These are phyloP conservation scores for Nitzschia palea DNA, from an alignment of 108 stramenopile genomes.

Conservation along the genomic window DNA sequence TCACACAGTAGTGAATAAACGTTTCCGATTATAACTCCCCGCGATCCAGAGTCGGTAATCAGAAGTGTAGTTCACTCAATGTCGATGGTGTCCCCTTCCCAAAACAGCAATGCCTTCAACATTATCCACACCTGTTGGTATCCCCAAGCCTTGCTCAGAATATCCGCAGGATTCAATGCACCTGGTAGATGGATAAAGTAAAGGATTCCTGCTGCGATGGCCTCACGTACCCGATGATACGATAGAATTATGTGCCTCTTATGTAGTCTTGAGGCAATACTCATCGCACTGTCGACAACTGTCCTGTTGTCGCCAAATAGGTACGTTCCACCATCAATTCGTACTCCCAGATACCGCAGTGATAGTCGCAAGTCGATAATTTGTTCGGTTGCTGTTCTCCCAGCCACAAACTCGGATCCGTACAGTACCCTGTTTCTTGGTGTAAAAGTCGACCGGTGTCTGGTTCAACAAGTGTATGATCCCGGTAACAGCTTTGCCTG, in stretches of 20 bases:
- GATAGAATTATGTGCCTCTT: conserved; percentile 14
- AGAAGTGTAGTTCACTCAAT: too few species aligned
- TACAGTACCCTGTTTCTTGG: conserved; percentile 39
- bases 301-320: conserved; percentile 18
- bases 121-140: too few species aligned
- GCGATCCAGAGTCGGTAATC: too few species aligned
- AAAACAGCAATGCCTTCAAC: too few species aligned
- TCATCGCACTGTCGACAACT: conserved; percentile 15
- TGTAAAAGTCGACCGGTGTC: conserved; percentile 26
- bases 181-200: neutral
- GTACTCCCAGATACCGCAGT: too few species aligned
- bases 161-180: neutral
- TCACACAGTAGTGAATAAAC: too few species aligned
- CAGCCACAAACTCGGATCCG: conserved; percentile 34
- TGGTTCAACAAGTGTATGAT: conserved; percentile 13
- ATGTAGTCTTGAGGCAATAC: neutral
- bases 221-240: conserved; percentile 8
- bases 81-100: neutral
- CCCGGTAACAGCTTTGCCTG: conserved; percentile 3
- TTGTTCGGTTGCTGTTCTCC: conserved; percentile 11
- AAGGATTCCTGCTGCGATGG: conserved; percentile 5
- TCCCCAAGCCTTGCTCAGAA: conserved; percentile 11
- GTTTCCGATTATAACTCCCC: too few species aligned
- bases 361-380: conserved; percentile 15
- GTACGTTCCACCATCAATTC: conserved; percentile 6